Conservation (phyloP, 1,284 basidiomycete genomes). For the Rhodofomes roseus region DNA sequence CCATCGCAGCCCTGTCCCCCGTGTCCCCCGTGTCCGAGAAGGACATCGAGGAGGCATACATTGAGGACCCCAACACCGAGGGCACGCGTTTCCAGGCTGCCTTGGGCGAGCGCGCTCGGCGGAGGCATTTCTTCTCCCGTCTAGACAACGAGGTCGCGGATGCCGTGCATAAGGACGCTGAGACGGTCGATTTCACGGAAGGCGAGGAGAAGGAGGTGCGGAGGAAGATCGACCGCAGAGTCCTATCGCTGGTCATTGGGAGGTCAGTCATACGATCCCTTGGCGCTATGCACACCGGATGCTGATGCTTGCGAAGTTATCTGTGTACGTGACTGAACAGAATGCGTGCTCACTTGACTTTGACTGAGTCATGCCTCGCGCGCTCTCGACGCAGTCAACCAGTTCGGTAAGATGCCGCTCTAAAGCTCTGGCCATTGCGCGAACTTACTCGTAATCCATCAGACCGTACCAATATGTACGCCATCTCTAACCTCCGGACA, state of each 20-base stretch:
- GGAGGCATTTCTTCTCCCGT: conserved; percentile 42
- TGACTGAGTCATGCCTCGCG: not conserved
- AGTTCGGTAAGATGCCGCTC: conserved; percentile 38
- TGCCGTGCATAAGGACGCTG: conserved; percentile 49
- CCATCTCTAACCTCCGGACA: not conserved
- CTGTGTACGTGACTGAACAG: conserved; percentile 35
- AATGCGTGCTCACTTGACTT: not conserved
- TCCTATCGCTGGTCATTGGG: conserved; percentile 44
- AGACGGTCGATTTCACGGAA: conserved; percentile 39
- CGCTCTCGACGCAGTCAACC: conserved; percentile 39
- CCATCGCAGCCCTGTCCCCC: not conserved
- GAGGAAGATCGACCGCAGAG: conserved; percentile 43
- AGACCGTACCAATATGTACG: conserved; percentile 55
- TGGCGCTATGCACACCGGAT: too few relatives aligned
- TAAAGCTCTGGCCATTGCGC: not conserved
- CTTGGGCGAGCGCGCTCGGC: conserved; percentile 11
- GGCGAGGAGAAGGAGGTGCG: conserved; percentile 44
- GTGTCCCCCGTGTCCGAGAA: not conserved
- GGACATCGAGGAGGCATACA: conserved; percentile 9
- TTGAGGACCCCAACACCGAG: conserved; percentile 13
- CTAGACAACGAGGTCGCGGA: conserved; percentile 40
- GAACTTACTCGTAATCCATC: not conserved
- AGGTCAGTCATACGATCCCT: conserved; percentile 30
- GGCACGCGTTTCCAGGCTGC: conserved; percentile 27
- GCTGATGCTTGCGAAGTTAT: conserved; percentile 30